Evolutionary conservation across 108 stramenopile species (phyloP), one percentile per base, ranked within the genome.

Genomic region (Fragilariopsis cylindrus): DNA sequence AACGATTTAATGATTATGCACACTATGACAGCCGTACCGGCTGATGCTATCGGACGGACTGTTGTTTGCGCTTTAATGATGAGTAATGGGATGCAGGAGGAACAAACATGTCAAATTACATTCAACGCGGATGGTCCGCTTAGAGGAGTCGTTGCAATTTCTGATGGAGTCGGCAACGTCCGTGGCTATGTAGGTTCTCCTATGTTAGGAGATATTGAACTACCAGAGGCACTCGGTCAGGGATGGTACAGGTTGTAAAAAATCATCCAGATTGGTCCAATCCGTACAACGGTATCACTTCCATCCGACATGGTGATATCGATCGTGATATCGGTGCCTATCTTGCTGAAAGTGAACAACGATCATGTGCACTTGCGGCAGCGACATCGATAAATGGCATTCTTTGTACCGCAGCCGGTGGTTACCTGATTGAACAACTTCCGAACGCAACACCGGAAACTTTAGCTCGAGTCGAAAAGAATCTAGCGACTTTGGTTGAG

Each of bases 221-320:
- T 96, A 54, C 50, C 70, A 15, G 88, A 93, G 62, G 95, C 95
- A 13, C 76, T 96, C 7, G 95, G 95, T 13, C 70, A 77, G 60
- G 95, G 40, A 76, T 76, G 7, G 78, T 93, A 3, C 90, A 96
- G 73, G 82, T 96, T 3, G 95, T 96, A 41, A 96, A 96, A 65
- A 96, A 93, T 66, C 95, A 96, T 56, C 95, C 95, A 7, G 85
- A 88, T 57, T 96, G 95, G 95, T 87, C 90, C 1, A 85, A 79
- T 15, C 95, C 95, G 18, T 96, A 96, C 80, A 96, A 93, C 81
- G 95, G 95, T 7, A 92, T 96, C 46, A 90, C 92, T 39, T 78
- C 81, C 0, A 89, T 96, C 65, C 71, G 79, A 57, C 84, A 88
- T 73, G 88, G 91, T 18, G 95, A 93, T 74, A 83, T 96, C 71